Base-by-base conservation (phyloP, 2,329 filamentous ascomycete genomes). In the Exserohilum rostratum region DNA sequence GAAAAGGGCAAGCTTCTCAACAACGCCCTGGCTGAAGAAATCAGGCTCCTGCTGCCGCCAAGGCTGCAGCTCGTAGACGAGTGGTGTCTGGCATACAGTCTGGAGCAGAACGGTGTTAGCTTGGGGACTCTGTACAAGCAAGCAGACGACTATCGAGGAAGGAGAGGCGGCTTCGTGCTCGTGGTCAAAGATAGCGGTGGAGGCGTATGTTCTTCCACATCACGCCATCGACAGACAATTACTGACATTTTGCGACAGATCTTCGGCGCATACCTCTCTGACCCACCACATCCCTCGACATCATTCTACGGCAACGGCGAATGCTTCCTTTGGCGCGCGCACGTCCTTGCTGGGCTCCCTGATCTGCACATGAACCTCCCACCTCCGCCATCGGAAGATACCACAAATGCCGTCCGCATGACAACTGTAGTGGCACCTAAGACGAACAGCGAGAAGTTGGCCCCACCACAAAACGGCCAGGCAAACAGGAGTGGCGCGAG, bases 251-350 rank as follows among this genome's bases (percentile, higher is more conserved):
- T 13, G 3, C 17, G n/a, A 47, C 55, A 77, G 75, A 84, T 91
- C 37, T 99, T 99, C 73, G 95, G 95, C 70, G 93, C 93, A 48
- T 98, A 98, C 75, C 85, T 98, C 49, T 96, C 91, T 47, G 93
- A 99, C 73, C 83, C 90, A 46, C 93, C 93, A 10, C 90, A 89
- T 65, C 90, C 91, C 0, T 81, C 86, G 1, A 78, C 91, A 2
- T 90, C 93, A 60, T 99, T 96, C 80, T 99, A 90, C 75, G 95
- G 95, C 68, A 97, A 91, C 11, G 95, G 95, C 67, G 95, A 99
- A 76, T 98, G 93, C 77, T 99, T 96, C 75, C 85, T 96, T 60
- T 96, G 91, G 91, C 86, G 90, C 43, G 89, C 90, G 0, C 86
- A 87, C 39, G 77, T 89, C 3, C 79, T 93, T 30, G 80, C 86